These are phyloP conservation scores for Rhynchosporium graminicola DNA, from an alignment of 2,329 filamentous ascomycete genomes.

Conservation along the genomic window DNA sequence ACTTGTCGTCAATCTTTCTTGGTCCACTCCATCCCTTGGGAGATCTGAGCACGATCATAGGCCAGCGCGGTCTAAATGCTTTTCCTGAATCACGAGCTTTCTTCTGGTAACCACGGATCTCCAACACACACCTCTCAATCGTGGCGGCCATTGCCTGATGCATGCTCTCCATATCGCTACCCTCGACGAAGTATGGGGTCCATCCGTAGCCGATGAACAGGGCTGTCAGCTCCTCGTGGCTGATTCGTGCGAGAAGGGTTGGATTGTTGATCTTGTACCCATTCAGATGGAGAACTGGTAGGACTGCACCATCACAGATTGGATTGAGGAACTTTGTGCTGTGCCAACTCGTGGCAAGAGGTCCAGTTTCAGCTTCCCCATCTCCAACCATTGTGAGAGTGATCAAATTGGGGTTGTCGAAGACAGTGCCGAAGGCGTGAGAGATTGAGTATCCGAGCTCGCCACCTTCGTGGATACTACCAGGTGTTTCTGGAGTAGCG, in stretches of 20 bases:
- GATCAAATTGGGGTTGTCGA: conserved; percentile 73
- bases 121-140: conserved; percentile 68
- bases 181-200: conserved; percentile 79
- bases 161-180: conserved; percentile 72
- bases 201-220: conserved; percentile 76
- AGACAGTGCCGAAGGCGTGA: conserved; percentile 76
- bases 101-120: conserved; percentile 70
- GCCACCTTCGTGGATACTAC: conserved; percentile 75
- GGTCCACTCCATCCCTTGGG: conserved; percentile 82
- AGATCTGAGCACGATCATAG: conserved; percentile 75
- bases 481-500: conserved; percentile 76
- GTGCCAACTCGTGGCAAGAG: conserved; percentile 78
- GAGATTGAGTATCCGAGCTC: conserved; percentile 82
- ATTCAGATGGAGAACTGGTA: conserved; percentile 77
- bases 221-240: conserved; percentile 69
- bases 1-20: conserved; percentile 68
- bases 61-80: conserved; percentile 71
- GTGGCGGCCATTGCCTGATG: conserved; percentile 81
- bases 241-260: conserved; percentile 71
- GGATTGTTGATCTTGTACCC: conserved; percentile 87
- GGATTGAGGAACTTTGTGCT: conserved; percentile 82
- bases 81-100: conserved; percentile 70
- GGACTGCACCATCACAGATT: conserved; percentile 73
- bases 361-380: conserved; percentile 79
- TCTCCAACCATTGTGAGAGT: conserved; percentile 78